Base-by-base conservation (phyloP, 352 stramenopile species). In the Globisporangium perplexum region DNA sequence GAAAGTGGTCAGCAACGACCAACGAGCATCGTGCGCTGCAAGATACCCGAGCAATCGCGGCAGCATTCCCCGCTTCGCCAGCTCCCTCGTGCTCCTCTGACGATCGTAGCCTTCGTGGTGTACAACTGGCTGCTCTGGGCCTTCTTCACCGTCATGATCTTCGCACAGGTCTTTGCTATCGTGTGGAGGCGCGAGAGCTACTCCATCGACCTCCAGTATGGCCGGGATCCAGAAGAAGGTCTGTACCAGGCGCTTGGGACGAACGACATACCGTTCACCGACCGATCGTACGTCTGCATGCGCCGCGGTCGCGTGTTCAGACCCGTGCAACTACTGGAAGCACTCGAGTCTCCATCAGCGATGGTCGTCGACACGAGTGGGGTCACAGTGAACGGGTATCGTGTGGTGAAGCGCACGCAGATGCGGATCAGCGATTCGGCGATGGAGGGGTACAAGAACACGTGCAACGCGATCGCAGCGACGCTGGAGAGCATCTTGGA, bases 221-320 rank as follows among this genome's bases (percentile, higher is more conserved):
- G 68, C 0, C 39, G 47, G 35, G 38, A 57, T 18, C 58, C 59
- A 1, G 22, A n/a, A 1, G 33, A 33, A 0, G 62, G 62, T 0
- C 31, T 55, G 10, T 65, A 45, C 18, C 22, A 60, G 20, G 62
- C 80, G 22, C 15, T 45, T 1, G 72, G 75, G 1, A 46, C 43
- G 0, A 86, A 78, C 48, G 75, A 86, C 36, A 59, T 72, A 22
- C 72, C 69, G 3, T 84, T 74, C 47, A 48, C 60, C 5, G 74
- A 83, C 48, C 70, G 72, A 1, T 59, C 57, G 7, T 48, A 83
- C 17, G 63, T 71, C 1, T 86, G 74, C 33, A 50, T 68, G 2
- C 35, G 55, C 2, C 51, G 67, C 12, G 66, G 64, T 1, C 48
- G 47, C 2, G 39, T 46, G 0, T 83, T 71, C 53, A 49, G 62